Base-by-base conservation (phyloP, 805 yeast genomes). In the Yamadazyma laniorum region DNA sequence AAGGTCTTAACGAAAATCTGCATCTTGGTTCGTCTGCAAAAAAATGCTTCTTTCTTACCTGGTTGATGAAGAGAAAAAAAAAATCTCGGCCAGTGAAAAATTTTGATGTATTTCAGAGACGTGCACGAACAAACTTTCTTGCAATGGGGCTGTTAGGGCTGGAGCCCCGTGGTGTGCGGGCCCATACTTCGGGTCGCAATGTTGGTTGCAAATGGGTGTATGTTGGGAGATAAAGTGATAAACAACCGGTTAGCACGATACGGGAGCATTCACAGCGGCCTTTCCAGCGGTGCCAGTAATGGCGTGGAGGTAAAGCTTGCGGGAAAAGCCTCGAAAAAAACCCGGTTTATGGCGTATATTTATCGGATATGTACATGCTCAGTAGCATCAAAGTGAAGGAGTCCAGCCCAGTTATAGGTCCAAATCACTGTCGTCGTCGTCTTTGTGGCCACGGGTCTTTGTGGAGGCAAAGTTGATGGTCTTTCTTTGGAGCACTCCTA, bases 1-100 rank as follows among this genome's bases (percentile, higher is more conserved):
- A 93, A 82, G 78, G 99, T 91, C 79, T 91, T 93, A 76, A 93
- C 98, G 78, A 93, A 93, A 79, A 91, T 90, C 80, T 86, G 95
- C 95, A 85, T 85, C 57, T 58, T 69, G 61, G 58, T 50, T 51
- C 53, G 61, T 43, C 46, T 43, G 46, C 47, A 43, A 64, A 56
- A 45, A 27, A 47, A 57, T 69, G 74, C 74, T 69, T 69, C 74
- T 67, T 69, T 69, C 74, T 62, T 66, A 67, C 74, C 74, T 53
- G 39, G 31, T 29, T 16, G 17, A 51, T 27, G 34, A 17, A 21
- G 31, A 37, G 26, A 26, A 37, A 37, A 31, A 39, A n/a, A n/a
- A n/a, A n/a, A n/a, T n/a, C n/a, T 32, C n/a, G n/a, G n/a, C n/a
- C n/a, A n/a, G n/a, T n/a, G n/a, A n/a, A n/a, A n/a, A n/a, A n/a